Percentiles rank a stretch among this genome's conserved stretches.
Conservation (phyloP, 176 grass and related monocot genomes). For the Triticum dicoccoides region DNA sequence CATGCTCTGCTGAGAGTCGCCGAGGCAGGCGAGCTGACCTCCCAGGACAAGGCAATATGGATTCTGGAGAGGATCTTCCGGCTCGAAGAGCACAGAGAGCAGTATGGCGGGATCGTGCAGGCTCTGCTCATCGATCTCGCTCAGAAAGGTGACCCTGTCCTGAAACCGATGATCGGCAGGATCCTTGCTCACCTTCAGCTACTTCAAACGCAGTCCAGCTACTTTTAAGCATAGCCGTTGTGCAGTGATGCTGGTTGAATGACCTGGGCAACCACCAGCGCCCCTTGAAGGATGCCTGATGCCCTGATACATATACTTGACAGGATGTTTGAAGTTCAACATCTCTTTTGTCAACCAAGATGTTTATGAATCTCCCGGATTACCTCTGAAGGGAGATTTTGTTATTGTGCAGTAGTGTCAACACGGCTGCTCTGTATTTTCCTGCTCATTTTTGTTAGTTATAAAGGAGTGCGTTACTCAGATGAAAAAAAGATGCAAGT, state of each 20-base stretch:
- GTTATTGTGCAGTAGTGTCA: neutral
- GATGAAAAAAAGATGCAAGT: neutral
- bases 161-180: constrained; percentile 81
- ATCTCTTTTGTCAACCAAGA: neutral
- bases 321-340: neutral
- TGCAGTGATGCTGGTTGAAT: neutral
- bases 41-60: constrained; percentile 82
- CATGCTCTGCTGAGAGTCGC: constrained; percentile 66
- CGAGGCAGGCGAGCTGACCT: constrained; percentile 41
- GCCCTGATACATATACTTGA: neutral
- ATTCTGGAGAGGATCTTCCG: constrained; percentile 80
- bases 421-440: neutral
- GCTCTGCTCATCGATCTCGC: constrained; percentile 74
- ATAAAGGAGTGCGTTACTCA: neutral
- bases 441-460: neutral
- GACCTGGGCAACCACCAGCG: neutral
- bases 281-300: neutral
- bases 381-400: neutral
- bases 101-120: constrained; percentile 52
- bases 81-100: constrained; percentile 52
- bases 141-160: constrained; percentile 55
- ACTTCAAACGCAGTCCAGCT: constrained; percentile 80
- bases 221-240: constrained; percentile 39
- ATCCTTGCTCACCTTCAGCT: constrained; percentile 87
- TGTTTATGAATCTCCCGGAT: neutral